phyloP scores from a whole-genome alignment of 768 basidiomycete species.

The Vararia minispora region DNA sequence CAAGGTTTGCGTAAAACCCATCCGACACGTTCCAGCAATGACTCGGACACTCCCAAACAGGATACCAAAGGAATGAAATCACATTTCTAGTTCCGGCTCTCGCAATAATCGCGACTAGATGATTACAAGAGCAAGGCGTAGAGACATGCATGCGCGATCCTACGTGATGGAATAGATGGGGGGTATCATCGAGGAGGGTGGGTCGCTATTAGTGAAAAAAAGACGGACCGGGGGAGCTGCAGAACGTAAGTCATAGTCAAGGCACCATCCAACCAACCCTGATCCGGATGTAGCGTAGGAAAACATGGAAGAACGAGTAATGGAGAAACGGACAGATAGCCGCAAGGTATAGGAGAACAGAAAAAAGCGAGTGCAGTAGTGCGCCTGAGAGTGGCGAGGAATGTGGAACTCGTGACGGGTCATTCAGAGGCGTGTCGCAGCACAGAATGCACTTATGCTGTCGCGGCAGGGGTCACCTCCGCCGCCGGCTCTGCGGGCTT shows the following conservation, averaged over 20 bases:
- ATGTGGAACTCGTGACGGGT: conserved; percentile 12
- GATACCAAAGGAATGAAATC: no score
- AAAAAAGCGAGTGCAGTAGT: conserved; percentile 14
- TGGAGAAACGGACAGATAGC: conserved; percentile 23
- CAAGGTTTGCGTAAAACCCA: no score
- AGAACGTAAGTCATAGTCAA: conserved; percentile 41
- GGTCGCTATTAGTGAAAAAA: conserved; percentile 58
- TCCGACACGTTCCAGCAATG: no score
- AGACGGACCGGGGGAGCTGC: conserved; percentile 54
- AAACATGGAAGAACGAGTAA: conserved; percentile 16
- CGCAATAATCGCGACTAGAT: conserved; percentile 23
- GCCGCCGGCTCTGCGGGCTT: conserved; percentile 33
- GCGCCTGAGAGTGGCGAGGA: conserved; percentile 13
- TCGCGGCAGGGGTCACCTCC: no score
- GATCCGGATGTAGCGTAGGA: conserved; percentile 47
- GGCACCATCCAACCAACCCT: conserved; percentile 36
- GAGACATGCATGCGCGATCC: conserved; percentile 47
- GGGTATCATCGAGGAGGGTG: conserved; percentile 26
- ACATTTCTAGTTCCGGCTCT: no score
- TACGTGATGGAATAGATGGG: conserved; percentile 38
- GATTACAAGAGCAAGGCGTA: conserved; percentile 51
- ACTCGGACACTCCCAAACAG: no score
- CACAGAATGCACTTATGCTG: no score
- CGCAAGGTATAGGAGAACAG: conserved; percentile 21
- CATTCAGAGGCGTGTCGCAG: conserved; percentile 6